Evolutionary conservation across 2,329 filamentous ascomycete genomes (phyloP), one percentile per base, ranked within the genome.

Genomic region (Ceratocystis alfenasii): DNA sequence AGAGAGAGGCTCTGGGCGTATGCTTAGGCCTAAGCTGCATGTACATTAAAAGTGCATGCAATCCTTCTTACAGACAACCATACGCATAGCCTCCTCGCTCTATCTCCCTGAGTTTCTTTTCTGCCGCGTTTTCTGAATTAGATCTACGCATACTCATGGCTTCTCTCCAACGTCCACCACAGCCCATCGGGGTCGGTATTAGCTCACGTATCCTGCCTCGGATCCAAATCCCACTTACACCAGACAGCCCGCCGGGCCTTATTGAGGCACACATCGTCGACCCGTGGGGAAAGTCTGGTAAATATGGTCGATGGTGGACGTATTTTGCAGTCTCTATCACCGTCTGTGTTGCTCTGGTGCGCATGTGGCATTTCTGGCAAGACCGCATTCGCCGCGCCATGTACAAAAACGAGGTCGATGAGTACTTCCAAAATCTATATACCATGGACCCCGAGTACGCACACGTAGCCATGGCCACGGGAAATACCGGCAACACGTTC

Each of bases 301-400:
- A 95, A 77, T 96, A 96, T 76, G 90, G 82, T 1, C 77, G 90
- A 63, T 90, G 87, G 66, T 96, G 90, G 85, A 90, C 93, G 15
- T 96, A 95, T 75, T 95, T 96, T 72, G 86, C 88, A 64, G 75
- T 95, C 62, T 84, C 86, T 63, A 75, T 96, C 68, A 80, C 92
- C 69, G 81, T 82, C 33, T 71, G 84, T 65, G 85, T 92, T 3
- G 77, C 88, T 10, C 72, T 87, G 10, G 79, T 93, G 73, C 85
- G 90, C 70, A 81, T 89, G 73, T 96, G 92, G 80, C 88, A 96
- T 75, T 86, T 88, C 70, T 96, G 90, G 87, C 90, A 92, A 71
- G 92, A 96, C 78, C 95, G 94, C 77, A 90, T 95, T 70, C 85
- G 92, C 70, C 89, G 92, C 70, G 92, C 90, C 69, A 84, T 94